A percentile compares a stretch with the other conserved stretches of the same genome.
These are phyloP conservation scores for Croton laevigatus DNA, from an alignment of 441 rosid species.

Conservation along the genomic window DNA sequence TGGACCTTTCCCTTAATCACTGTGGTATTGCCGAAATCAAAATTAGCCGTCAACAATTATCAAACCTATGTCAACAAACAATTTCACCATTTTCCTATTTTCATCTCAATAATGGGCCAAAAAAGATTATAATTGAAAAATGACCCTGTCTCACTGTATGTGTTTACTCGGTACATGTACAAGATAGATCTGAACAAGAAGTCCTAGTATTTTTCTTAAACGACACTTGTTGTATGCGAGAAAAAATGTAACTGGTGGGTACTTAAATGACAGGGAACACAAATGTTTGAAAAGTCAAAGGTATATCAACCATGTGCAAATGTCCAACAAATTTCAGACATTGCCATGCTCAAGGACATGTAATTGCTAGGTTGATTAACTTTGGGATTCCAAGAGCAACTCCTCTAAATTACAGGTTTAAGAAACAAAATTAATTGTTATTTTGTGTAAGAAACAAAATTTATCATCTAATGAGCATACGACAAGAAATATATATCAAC, in stretches of 20 bases:
- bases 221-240: too few species aligned
- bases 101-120: neutral
- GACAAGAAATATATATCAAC: constrained; percentile 33
- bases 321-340: neutral
- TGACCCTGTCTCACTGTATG: too few species aligned
- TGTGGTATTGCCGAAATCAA: too few species aligned
- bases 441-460: too few species aligned
- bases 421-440: too few species aligned
- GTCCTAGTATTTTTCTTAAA: neutral
- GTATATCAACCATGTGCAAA: neutral
- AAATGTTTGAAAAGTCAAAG: neutral
- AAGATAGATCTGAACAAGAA: neutral
- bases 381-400: neutral
- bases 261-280: too few species aligned
- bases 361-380: neutral
- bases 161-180: neutral
- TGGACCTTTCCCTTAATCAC: too few species aligned
- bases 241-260: neutral
- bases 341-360: neutral
- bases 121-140: too few species aligned
- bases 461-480: too few species aligned
- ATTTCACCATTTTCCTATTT: neutral
- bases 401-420: neutral
- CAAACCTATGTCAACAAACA: neutral
- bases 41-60: neutral